Evolutionary conservation across 139 green algal genomes (phyloP).

Genomic region (Tetradesmus obliquus): DNA sequence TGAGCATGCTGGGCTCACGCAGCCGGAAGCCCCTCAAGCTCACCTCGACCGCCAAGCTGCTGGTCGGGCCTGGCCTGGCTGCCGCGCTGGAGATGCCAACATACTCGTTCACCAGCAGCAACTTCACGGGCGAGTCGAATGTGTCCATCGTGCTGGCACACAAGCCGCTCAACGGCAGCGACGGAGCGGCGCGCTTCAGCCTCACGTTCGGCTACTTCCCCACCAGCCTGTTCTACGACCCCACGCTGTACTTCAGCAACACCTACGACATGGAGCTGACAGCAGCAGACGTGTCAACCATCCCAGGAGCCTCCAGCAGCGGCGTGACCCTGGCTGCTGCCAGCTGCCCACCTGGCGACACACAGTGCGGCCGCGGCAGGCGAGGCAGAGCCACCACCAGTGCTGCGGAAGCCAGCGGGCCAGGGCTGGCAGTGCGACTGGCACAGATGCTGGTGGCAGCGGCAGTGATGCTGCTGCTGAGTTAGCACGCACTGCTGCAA

Average conservation of each 20-base stretch:
- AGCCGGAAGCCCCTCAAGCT: background rate
- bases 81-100: conserved; percentile 23
- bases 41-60: conserved; percentile 37
- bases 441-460: background rate
- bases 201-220: conserved; percentile 38
- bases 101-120: conserved; percentile 3
- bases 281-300: background rate
- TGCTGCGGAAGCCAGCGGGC: background rate
- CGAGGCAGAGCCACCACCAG: background rate
- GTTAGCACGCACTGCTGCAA: background rate
- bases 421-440: background rate
- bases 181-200: conserved; percentile 1
- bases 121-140: conserved; percentile 29
- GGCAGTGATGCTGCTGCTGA: conserved; percentile 1
- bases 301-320: background rate
- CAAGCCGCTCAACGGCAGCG: background rate
- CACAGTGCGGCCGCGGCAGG: background rate
- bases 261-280: conserved; percentile 8
- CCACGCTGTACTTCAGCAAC: conserved; percentile 27
- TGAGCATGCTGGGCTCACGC: conserved; percentile 3
- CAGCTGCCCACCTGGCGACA: background rate
- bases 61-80: background rate
- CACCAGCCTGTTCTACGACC: conserved; percentile 32
- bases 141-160: conserved; percentile 3
- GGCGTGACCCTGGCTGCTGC: background rate